Conservation (phyloP, 164 flowering plant species). For the Houttuynia cordata region DNA sequence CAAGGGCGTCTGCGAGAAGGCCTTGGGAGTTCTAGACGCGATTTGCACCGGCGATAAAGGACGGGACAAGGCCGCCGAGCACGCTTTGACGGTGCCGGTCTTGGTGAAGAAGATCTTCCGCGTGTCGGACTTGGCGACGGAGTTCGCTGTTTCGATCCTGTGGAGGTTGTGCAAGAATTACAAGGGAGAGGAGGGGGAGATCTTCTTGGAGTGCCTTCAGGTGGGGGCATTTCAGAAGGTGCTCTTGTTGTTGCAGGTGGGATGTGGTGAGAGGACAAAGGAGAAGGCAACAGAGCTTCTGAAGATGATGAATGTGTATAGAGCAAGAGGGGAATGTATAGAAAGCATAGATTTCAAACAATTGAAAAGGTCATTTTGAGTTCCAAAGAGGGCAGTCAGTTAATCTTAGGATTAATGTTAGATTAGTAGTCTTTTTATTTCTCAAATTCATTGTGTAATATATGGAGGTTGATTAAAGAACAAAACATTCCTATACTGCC, state of each 20-base stretch:
- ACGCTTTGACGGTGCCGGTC: constrained; percentile 52
- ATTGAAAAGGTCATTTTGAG: constrained; percentile 45
- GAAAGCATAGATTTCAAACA: constrained; percentile 66
- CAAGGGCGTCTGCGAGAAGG: constrained; percentile 48
- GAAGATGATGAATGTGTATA: constrained; percentile 54
- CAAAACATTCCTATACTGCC: no score
- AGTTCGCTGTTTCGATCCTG: constrained; percentile 47
- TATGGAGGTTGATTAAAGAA: not conserved
- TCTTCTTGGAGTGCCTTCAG: constrained; percentile 43
- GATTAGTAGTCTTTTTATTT: not conserved
- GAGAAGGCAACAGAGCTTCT: constrained; percentile 59
- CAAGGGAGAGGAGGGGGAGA: constrained; percentile 18
- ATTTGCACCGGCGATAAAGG: constrained; percentile 28
- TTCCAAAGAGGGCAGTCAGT: not conserved
- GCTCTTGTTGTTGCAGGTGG: constrained; percentile 64
- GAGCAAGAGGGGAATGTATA: constrained; percentile 42
- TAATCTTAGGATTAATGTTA: not conserved
- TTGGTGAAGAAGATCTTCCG: constrained; percentile 69
- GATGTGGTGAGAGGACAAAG: constrained; percentile 56
- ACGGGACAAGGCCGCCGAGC: constrained; percentile 17
- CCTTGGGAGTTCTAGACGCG: constrained; percentile 43
- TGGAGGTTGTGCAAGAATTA: constrained; percentile 56
- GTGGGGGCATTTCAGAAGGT: constrained; percentile 79
- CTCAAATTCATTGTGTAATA: not conserved
- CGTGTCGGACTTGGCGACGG: constrained; percentile 54